Evolutionary conservation across 2,329 filamentous ascomycete genomes (phyloP).

Genomic region (Hymenoscyphus fraxineus): DNA sequence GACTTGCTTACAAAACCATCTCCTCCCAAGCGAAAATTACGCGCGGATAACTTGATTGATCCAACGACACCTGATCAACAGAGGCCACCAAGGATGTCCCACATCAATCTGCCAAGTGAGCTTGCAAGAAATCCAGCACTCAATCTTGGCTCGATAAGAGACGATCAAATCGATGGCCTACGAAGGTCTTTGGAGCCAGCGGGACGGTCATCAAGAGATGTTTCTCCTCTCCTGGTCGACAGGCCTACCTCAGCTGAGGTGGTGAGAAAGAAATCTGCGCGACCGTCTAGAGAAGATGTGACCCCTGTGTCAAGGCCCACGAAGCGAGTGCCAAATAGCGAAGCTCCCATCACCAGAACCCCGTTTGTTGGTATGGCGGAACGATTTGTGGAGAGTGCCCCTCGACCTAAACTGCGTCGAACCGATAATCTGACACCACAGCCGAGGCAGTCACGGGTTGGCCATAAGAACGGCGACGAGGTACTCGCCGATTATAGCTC

Average conservation of each 20-base stretch:
- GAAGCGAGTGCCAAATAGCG: neutral
- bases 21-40: conserved; percentile 22
- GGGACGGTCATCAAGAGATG: conserved; percentile 12
- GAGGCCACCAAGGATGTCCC: neutral
- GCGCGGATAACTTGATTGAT: neutral
- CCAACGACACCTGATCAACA: neutral
- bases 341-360: neutral
- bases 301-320: neutral
- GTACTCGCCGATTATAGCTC: conserved; percentile 10
- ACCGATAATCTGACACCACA: neutral
- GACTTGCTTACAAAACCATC: conserved; percentile 25
- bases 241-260: neutral
- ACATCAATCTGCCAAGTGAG: neutral
- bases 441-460: neutral
- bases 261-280: neutral
- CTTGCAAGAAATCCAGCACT: neutral
- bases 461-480: neutral
- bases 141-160: neutral
- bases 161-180: too few species aligned
- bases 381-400: neutral
- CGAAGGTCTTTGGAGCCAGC: conserved; percentile 9
- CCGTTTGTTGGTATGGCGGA: neutral
- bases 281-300: neutral
- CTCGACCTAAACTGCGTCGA: neutral
- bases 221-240: neutral